phyloP scores from a whole-genome alignment of 176 grass and related monocot species.

The Lolium multiflorum region DNA sequence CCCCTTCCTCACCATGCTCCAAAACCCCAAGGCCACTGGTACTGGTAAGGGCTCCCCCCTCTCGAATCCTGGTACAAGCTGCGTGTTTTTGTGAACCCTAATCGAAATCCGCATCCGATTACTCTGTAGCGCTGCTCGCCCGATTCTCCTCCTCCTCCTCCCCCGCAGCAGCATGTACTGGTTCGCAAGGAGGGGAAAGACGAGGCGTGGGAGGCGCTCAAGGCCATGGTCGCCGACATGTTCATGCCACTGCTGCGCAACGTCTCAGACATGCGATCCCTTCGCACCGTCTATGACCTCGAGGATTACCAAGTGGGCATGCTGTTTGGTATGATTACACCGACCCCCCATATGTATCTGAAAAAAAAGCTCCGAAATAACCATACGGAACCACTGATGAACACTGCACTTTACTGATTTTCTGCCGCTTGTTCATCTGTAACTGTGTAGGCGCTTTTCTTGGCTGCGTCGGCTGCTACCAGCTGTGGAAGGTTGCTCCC shows the following conservation, averaged over 20 bases:
- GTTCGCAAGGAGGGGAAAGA: background rate
- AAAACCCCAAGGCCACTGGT: background rate
- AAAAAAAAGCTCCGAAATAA: background rate
- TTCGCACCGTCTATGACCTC: constrained; percentile 4
- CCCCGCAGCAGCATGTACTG: background rate
- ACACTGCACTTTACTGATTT: constrained; percentile 2
- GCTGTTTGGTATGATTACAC: background rate
- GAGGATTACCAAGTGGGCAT: constrained; percentile 19
- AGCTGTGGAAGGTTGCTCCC: background rate
- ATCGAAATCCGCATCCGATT: background rate
- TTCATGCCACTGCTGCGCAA: background rate
- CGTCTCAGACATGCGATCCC: background rate
- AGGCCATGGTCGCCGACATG: background rate
- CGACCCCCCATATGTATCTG: background rate
- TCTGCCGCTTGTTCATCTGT: background rate
- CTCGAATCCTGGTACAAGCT: background rate
- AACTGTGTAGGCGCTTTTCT: background rate
- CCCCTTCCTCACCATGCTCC: background rate
- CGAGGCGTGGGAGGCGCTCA: background rate
- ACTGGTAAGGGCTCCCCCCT: background rate
- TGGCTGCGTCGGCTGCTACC: background rate
- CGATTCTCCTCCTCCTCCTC: background rate
- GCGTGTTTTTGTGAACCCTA: background rate
- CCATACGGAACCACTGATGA: background rate
- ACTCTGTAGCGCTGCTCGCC: background rate